phyloP scores from a whole-genome alignment of 306 rosid species.

The Luffa aegyptiaca region DNA sequence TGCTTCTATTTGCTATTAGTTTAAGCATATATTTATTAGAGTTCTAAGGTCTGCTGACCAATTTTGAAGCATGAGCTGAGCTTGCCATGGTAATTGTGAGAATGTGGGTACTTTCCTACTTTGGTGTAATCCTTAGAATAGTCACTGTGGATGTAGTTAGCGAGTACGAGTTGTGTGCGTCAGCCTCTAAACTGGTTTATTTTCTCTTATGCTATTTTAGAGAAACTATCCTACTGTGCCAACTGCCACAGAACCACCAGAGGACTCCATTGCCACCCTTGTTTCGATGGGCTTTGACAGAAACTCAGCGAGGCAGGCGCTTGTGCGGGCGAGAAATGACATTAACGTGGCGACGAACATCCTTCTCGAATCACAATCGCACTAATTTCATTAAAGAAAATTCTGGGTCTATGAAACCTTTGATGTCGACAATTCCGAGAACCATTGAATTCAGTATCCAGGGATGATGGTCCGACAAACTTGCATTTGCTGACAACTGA shows the following conservation, averaged over 20 bases:
- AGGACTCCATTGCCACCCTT: conserved; percentile 68
- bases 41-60: not conserved
- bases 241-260: conserved; percentile 56
- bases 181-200: not conserved
- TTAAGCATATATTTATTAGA: not conserved
- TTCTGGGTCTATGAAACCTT: conserved; percentile 11
- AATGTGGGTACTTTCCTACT: not conserved
- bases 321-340: conserved; percentile 85
- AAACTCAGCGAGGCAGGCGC: conserved; percentile 86
- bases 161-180: not conserved
- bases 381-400: conserved; percentile 17
- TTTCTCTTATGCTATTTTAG: conserved; percentile 26
- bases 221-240: conserved; percentile 58
- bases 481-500: conserved; percentile 26
- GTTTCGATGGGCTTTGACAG: conserved; percentile 97
- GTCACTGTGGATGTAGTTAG: not conserved
- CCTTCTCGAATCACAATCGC: conserved; percentile 78
- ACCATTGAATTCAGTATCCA: conserved; percentile 16
- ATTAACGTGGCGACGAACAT: conserved; percentile 88
- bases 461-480: conserved; percentile 21
- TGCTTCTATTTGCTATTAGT: not conserved
- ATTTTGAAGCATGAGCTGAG: not conserved
- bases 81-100: too few species aligned
- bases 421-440: conserved; percentile 10
- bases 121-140: not conserved